Evolutionary conservation across 2,329 filamentous ascomycete species (phyloP).

Genomic region (Colletotrichum sp.): DNA sequence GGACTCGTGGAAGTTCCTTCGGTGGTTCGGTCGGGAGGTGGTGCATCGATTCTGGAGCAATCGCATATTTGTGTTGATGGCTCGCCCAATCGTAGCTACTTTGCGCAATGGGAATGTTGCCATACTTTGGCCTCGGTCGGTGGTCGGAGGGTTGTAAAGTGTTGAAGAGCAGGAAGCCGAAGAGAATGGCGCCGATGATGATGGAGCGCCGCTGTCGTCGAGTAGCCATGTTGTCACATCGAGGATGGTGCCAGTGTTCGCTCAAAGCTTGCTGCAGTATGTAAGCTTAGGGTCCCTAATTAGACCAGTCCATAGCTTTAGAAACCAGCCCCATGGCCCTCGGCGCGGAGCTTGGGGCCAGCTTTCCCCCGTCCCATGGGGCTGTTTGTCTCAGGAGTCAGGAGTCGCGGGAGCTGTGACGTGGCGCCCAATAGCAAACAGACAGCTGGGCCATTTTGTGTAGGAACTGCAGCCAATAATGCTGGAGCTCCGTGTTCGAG

Average conservation of each 20-base stretch:
- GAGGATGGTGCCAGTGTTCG: neutral
- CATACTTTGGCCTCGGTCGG: slow-evolving; percentile 1
- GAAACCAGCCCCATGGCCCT: neutral
- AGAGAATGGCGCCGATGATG: slow-evolving; percentile 10
- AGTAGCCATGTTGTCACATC: slow-evolving; percentile 19
- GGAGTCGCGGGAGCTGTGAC: neutral
- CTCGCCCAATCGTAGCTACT: slow-evolving; percentile 21
- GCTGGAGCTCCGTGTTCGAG: neutral
- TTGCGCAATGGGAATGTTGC: neutral
- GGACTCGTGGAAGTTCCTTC: slow-evolving; percentile 8
- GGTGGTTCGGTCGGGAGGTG: slow-evolving; percentile 1
- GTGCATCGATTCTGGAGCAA: slow-evolving; percentile 13
- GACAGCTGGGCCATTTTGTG: neutral
- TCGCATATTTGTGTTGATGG: slow-evolving; percentile 8
- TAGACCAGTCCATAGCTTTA: neutral
- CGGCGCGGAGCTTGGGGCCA: neutral
- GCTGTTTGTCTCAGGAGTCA: neutral
- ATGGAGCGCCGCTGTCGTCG: slow-evolving; percentile 19
- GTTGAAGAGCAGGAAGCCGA: slow-evolving; percentile 1
- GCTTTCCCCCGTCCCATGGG: neutral
- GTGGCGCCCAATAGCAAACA: neutral
- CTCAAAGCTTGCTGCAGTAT: neutral
- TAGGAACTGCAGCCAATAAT: neutral
- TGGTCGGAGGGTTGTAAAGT: neutral
- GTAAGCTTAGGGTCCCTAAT: neutral